Evolutionary conservation across 805 yeast genomes (phyloP), one percentile per base, ranked within the genome.

Genomic region (Wickerhamiella nectarea): DNA sequence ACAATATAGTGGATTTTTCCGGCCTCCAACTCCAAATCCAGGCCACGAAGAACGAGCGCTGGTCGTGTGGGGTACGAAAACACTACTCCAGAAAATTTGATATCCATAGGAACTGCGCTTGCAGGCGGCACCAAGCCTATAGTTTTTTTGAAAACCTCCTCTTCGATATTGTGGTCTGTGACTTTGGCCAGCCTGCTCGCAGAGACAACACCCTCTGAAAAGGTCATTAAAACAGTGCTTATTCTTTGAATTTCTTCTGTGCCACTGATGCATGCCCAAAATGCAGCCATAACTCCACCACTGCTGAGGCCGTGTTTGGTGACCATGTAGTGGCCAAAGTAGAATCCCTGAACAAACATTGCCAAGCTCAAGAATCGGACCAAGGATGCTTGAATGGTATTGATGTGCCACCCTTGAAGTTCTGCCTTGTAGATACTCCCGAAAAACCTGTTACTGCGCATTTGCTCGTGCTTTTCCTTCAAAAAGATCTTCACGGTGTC

Each of bases 271-370:
- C 95, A 84, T 9, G 94, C 72, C 51, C 84, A 76, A 53, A 91
- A 85, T 33, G 94, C 80, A 0, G 95, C 79, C 41, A 91, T 64
- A 0, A 89, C 83, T 33, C 75, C 70, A 10, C 82, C 79, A 2
- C 84, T 63, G 1, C 64, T 52, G 11, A 77, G 56, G 7, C 70
- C 66, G 0, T 75, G 74, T 4, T 61, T 59, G 28, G 62, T 59
- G 3, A 85, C 78, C 66, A 82, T 70, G 36, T 67, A 68, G 22
- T 79, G 72, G 1, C 97, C 99, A 62, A 80, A 89, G 84, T 94
- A 86, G 53, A 91, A 82, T 0, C 89, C 93, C 60, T 84, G 95
- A 2, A 87, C 81, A 65, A 89, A 86, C 76, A 86, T 78, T 56
- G 76, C 57, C 31, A 84, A 64, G 0, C 79, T 69, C 3, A 87